Conservation (phyloP, 148 eudicot species). For the Pouteria glomerata region DNA sequence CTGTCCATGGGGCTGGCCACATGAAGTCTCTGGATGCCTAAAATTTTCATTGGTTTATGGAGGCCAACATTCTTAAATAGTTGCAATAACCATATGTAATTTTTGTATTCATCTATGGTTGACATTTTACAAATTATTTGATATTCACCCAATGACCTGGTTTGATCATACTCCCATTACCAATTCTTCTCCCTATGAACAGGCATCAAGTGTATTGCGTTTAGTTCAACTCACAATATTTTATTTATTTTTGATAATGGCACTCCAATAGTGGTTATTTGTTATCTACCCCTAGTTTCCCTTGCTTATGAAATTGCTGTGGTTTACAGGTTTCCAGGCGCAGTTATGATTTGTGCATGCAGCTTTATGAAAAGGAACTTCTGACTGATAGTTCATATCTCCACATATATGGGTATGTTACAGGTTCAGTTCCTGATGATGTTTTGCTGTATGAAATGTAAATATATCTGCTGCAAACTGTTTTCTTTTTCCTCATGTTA, state of each 20-base stretch:
- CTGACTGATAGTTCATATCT: conserved; percentile 77
- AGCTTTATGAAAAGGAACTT: conserved; percentile 87
- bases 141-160: no score
- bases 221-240: no score
- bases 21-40: neutral
- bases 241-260: neutral
- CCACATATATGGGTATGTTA: conserved; percentile 71
- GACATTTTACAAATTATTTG: no score
- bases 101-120: neutral
- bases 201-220: no score
- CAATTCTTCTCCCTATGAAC: no score
- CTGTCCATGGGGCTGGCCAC: neutral
- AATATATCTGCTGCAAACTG: no score
- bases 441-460: neutral
- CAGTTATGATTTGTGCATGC: conserved; percentile 82
- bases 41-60: neutral
- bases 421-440: conserved; percentile 12
- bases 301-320: neutral
- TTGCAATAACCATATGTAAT: neutral
- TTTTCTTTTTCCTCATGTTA: no score
- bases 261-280: neutral
- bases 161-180: no score
- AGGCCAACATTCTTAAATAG: neutral
- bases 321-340: conserved; percentile 72
- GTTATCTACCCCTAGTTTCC: neutral